phyloP scores from a whole-genome alignment of 768 basidiomycete species.

The Guyanaporus albipodus region DNA sequence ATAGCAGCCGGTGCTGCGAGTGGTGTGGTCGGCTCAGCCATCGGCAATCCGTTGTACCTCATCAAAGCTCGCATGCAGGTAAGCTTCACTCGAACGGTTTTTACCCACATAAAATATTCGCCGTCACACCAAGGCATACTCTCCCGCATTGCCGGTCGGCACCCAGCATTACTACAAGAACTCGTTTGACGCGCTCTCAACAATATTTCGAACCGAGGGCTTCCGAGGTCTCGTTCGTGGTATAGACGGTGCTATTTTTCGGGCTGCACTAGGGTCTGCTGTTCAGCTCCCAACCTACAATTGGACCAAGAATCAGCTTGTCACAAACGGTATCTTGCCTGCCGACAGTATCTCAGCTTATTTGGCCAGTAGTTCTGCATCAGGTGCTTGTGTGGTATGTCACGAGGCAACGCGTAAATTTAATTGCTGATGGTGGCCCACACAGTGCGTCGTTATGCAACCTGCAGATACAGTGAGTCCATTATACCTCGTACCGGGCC shows the following conservation, averaged over 20 bases:
- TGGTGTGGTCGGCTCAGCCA: conserved; percentile 80
- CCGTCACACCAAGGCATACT: conserved; percentile 73
- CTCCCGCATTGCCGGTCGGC: conserved; percentile 90
- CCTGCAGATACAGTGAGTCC: conserved; percentile 80
- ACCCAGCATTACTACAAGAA: conserved; percentile 89
- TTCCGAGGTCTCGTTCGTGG: conserved; percentile 81
- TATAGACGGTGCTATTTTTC: conserved; percentile 87
- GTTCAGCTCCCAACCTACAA: conserved; percentile 97
- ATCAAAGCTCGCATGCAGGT: conserved; percentile 99
- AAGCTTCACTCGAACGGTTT: neutral
- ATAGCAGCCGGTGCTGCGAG: conserved; percentile 84
- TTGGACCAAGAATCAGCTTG: conserved; percentile 81
- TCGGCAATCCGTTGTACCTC: conserved; percentile 90
- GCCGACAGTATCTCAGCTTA: conserved; percentile 85
- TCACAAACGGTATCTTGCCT: conserved; percentile 61
- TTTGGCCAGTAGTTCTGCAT: conserved; percentile 81
- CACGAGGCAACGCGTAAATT: neutral
- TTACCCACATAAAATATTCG: neutral
- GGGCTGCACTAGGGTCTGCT: conserved; percentile 94
- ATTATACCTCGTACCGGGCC: conserved; percentile 1
- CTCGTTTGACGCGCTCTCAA: conserved; percentile 75
- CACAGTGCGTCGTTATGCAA: conserved; percentile 87
- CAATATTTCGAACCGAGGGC: conserved; percentile 76
- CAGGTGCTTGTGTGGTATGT: conserved; percentile 88
- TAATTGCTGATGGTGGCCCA: conserved; percentile 7